These are phyloP conservation scores for Caryopteris hybrid DNA, from an alignment of 305 asterid species.

Conservation along the genomic window DNA sequence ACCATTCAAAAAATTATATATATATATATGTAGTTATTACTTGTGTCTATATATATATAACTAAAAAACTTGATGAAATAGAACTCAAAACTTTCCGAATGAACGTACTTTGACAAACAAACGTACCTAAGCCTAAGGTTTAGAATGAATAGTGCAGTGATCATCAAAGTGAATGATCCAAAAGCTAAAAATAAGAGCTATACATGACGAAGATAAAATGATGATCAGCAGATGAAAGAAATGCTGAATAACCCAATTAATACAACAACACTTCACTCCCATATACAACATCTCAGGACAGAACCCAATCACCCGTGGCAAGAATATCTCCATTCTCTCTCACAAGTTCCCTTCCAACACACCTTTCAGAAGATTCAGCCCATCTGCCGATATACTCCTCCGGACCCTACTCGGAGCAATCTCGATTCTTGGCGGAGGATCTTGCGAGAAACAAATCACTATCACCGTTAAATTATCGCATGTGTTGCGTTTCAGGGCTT, in stretches of 20 bases:
- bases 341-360: constrained; percentile 55
- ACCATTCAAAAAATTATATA: no score
- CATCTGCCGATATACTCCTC: constrained; percentile 83
- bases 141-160: neutral
- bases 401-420: constrained; percentile 45
- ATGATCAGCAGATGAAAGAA: constrained; percentile 2
- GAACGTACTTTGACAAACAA: neutral
- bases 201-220: neutral
- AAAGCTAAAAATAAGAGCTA: neutral
- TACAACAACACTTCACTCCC: constrained; percentile 21
- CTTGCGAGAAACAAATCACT: constrained; percentile 72
- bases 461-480: constrained; percentile 78
- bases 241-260: neutral
- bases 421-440: constrained; percentile 80
- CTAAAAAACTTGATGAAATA: no score
- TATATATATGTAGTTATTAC: no score
- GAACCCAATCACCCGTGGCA: neutral
- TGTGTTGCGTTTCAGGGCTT: constrained; percentile 73
- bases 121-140: neutral
- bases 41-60: no score
- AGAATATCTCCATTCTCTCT: constrained; percentile 1
- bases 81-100: neutral
- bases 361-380: constrained; percentile 77
- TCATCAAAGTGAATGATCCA: neutral
- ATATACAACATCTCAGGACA: constrained; percentile 8